These are phyloP conservation scores for Melastoma candidum DNA, from an alignment of 441 rosid species.

Conservation along the genomic window DNA sequence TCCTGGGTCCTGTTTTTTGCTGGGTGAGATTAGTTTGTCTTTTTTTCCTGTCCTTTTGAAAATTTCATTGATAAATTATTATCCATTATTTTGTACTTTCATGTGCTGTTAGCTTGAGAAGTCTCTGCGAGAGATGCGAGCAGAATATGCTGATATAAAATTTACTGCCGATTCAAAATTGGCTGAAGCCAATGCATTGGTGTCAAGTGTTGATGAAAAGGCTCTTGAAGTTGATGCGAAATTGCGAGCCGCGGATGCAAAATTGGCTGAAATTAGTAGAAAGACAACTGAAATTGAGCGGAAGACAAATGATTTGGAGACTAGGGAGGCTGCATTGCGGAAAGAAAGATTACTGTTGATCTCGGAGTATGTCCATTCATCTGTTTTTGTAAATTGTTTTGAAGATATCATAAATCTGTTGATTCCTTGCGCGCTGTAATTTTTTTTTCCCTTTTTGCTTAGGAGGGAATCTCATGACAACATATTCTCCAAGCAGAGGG, in stretches of 20 bases:
- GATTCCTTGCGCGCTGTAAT: not conserved
- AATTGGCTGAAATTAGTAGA: slow-evolving; percentile 86
- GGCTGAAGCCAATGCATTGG: slow-evolving; percentile 84
- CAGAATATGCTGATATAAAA: slow-evolving; percentile 83
- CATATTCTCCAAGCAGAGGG: slow-evolving; percentile 74
- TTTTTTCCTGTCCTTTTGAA: too few species aligned
- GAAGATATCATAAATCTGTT: too few species aligned
- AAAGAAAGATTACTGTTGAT: slow-evolving; percentile 69
- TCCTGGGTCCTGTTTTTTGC: too few species aligned
- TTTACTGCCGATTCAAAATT: slow-evolving; percentile 83
- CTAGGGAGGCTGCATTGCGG: slow-evolving; percentile 55
- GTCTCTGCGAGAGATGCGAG: slow-evolving; percentile 71
- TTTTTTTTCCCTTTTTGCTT: slow-evolving; percentile 8
- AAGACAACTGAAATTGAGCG: slow-evolving; percentile 75
- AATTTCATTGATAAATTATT: too few species aligned
- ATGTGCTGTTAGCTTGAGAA: slow-evolving; percentile 58
- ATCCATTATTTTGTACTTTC: not conserved
- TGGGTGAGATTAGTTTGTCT: too few species aligned
- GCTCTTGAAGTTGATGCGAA: slow-evolving; percentile 82
- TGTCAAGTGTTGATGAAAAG: slow-evolving; percentile 63
- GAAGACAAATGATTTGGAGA: slow-evolving; percentile 71
- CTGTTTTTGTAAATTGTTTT: too few species aligned
- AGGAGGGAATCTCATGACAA: slow-evolving; percentile 74
- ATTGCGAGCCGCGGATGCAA: slow-evolving; percentile 78
- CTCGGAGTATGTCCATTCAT: slow-evolving; percentile 48